phyloP scores from a whole-genome alignment of 164 flowering plant species.

The Cinnamomum chago region DNA sequence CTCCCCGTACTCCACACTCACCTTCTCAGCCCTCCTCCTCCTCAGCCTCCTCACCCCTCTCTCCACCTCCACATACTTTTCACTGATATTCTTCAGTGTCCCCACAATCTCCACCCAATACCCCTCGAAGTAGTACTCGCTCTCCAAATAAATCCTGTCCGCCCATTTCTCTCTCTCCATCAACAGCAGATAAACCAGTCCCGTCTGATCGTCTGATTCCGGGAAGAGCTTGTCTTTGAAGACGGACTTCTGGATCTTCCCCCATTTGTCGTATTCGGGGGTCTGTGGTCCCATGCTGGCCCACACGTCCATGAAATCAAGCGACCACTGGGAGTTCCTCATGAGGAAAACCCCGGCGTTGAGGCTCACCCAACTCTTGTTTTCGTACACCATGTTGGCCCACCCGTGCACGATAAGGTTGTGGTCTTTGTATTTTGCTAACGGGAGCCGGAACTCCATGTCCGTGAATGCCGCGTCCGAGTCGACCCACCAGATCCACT shows the following conservation, averaged over 20 bases:
- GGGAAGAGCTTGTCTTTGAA: conserved; percentile 62
- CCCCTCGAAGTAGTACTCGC: conserved; percentile 69
- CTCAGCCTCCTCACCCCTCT: conserved; percentile 28
- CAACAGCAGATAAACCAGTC: conserved; percentile 55
- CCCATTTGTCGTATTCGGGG: conserved; percentile 61
- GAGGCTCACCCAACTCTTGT: conserved; percentile 69
- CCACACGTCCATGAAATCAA: conserved; percentile 88
- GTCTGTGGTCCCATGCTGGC: conserved; percentile 80
- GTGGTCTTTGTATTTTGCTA: conserved; percentile 49
- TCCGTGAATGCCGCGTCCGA: conserved; percentile 92
- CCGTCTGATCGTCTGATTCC: conserved; percentile 88
- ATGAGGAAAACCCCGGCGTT: conserved; percentile 93
- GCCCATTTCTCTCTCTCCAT: conserved; percentile 50
- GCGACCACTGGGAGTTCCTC: conserved; percentile 94
- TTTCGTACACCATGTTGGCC: conserved; percentile 41
- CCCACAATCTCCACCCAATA: conserved; percentile 76
- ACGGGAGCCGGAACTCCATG: conserved; percentile 86
- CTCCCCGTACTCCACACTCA: conserved; percentile 43
- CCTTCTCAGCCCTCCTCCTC: conserved; percentile 78
- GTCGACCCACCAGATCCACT: conserved; percentile 99
- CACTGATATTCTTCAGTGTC: conserved; percentile 35
- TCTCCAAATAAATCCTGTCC: conserved; percentile 64
- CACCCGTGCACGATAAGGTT: conserved; percentile 86
- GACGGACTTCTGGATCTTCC: conserved; percentile 31
- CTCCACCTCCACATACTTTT: conserved; percentile 48